Evolutionary conservation across 768 basidiomycete species (phyloP).

Genomic region (Boletus fagicola): DNA sequence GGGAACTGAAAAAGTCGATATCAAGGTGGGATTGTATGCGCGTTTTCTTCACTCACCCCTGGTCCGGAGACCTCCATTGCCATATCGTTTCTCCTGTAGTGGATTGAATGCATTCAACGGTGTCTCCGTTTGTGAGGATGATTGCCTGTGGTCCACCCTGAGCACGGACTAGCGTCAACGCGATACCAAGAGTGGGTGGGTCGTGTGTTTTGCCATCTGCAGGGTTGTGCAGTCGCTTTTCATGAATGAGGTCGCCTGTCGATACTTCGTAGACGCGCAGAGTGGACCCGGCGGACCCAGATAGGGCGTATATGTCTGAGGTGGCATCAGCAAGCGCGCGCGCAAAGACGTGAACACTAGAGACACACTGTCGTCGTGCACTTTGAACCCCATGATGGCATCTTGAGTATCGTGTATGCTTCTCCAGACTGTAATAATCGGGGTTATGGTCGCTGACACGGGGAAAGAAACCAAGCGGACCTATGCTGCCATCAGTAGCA

Average conservation of each 20-base stretch:
- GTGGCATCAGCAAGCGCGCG: not conserved
- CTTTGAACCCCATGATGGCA: slow-evolving; percentile 61
- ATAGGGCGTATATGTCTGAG: slow-evolving; percentile 67
- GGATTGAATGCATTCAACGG: slow-evolving; percentile 50
- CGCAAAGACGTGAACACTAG: not conserved
- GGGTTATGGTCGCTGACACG: slow-evolving; percentile 3
- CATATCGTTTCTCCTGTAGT: slow-evolving; percentile 57
- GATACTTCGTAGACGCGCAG: slow-evolving; percentile 64
- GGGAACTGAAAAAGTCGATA: slow-evolving; percentile 44
- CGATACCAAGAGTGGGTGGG: slow-evolving; percentile 54
- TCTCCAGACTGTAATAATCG: slow-evolving; percentile 64
- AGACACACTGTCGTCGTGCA: slow-evolving; percentile 53
- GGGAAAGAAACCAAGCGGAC: slow-evolving; percentile 38
- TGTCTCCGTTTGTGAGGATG: slow-evolving; percentile 59
- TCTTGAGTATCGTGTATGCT: slow-evolving; percentile 72
- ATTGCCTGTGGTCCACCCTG: slow-evolving; percentile 28
- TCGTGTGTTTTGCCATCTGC: slow-evolving; percentile 45
- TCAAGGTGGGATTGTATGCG: not conserved
- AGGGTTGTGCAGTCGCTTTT: slow-evolving; percentile 57
- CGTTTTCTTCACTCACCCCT: slow-evolving; percentile 47
- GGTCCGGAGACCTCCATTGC: slow-evolving; percentile 71
- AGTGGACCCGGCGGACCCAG: slow-evolving; percentile 69
- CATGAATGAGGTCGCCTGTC: slow-evolving; percentile 64
- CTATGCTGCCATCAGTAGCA: slow-evolving; percentile 63
- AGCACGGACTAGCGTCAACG: slow-evolving; percentile 42